Base-by-base conservation (phyloP, 257 asterid species). In the Schizonepeta tenuifolia region DNA sequence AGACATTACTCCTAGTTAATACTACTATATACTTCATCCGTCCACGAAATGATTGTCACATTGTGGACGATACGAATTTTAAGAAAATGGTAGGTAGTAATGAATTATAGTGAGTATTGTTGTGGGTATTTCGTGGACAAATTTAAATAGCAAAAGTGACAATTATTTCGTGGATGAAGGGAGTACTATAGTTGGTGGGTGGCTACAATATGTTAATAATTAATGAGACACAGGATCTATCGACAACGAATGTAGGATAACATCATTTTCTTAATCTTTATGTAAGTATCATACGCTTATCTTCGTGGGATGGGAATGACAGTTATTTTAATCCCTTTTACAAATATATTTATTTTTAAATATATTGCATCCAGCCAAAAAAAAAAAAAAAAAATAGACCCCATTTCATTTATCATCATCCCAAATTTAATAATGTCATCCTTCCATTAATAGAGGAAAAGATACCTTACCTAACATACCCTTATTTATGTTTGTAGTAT, bases 371-470 rank as follows among this genome's bases (percentile, higher is more conserved):
- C 28, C 12, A 51, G 18, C 24, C 57, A 17, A 51, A 13, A 26
- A 26, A 5, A 17, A 51, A 13, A 26, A 26, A 5, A 7, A 58
- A 24, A 2, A 3, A 58, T 14, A 58, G 43, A 58, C 64, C 43
- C 64, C 18, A 14, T 28, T 57, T 57, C 20, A 56, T 24, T 56
- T 12, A 24, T 24, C n/a, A 14, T 56, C 38, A 26, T 56, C 62
- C 62, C 62, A 56, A 26, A n/a, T n/a, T n/a, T n/a, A n/a, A 56
- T 24, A 55, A 55, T 55, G 36, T 14, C 61, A 6, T 55, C 33
- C 17, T 22, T 53, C 12, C 21, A 58, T 58, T 28, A 31, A 6
- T 58, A 31, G 38, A 56, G 10, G 35, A 26, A 24, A 56, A 56
- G 35, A 13, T 56, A 14, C 38, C 38, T 24, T 24, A 13, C 20